These are phyloP conservation scores for Leptographium radiaticola DNA, from an alignment of 2,329 filamentous ascomycete species.

Conservation along the genomic window DNA sequence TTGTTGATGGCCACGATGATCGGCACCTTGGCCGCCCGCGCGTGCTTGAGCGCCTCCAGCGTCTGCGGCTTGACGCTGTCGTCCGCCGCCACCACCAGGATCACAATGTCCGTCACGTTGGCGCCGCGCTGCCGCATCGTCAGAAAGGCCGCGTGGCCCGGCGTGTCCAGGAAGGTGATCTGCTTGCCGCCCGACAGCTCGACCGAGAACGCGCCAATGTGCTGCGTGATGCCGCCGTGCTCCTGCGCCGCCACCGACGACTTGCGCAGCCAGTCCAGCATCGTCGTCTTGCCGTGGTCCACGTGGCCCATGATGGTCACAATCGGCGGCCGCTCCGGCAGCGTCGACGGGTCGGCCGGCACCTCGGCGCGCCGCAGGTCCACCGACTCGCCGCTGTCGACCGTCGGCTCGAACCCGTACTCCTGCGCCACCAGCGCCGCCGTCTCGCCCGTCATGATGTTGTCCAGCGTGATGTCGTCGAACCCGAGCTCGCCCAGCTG, in stretches of 20 bases:
- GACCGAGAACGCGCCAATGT: conserved; percentile 95
- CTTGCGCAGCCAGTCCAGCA: conserved; percentile 85
- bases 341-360: conserved; percentile 50
- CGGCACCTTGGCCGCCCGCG: conserved; percentile 72
- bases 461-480: conserved; percentile 68
- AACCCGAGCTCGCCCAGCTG: conserved; percentile 82
- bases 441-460: conserved; percentile 81
- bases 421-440: conserved; percentile 83
- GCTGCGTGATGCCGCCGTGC: conserved; percentile 94
- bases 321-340: conserved; percentile 74
- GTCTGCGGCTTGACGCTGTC: conserved; percentile 98
- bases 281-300: conserved; percentile 95
- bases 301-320: conserved; percentile 99
- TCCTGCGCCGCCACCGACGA: conserved; percentile 84
- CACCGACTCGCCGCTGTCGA: conserved; percentile 50
- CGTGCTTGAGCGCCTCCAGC: conserved; percentile 89
- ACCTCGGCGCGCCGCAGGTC: conserved; percentile 62
- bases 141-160: conserved; percentile 89
- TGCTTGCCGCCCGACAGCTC: conserved; percentile 72
- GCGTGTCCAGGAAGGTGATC: conserved; percentile 95
- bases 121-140: conserved; percentile 93
- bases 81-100: conserved; percentile 89
- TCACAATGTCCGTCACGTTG: conserved; percentile 91
- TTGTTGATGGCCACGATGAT: conserved; percentile 99
- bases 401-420: conserved; percentile 78